A percentile compares a stretch with the other conserved stretches of the same genome.
These are phyloP conservation scores for Pseudogymnoascus sp. DNA, from an alignment of 2,329 filamentous ascomycete genomes.

Conservation along the genomic window DNA sequence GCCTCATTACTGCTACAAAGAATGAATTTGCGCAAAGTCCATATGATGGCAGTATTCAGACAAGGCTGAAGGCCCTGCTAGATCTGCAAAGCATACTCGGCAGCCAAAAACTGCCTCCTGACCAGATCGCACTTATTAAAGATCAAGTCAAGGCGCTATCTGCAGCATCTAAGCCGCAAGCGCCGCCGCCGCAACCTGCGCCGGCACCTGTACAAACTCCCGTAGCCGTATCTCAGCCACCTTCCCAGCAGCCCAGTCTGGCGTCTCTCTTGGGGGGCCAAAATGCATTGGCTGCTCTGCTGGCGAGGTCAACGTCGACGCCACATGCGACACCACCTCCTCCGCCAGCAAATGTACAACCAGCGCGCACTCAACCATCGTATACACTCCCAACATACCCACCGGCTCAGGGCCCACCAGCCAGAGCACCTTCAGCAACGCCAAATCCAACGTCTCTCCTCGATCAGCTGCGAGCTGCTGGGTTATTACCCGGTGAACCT, in stretches of 20 bases:
- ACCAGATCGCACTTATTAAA: conserved; percentile 77
- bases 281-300: conserved; percentile 44
- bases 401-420: conserved; percentile 27
- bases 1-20: conserved; percentile 64
- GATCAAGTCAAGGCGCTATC: conserved; percentile 71
- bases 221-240: conserved; percentile 17
- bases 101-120: conserved; percentile 66
- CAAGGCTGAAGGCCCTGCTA: conserved; percentile 73
- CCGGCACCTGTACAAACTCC: conserved; percentile 20
- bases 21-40: conserved; percentile 67
- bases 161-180: conserved; percentile 27
- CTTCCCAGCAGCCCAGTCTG: conserved; percentile 34
- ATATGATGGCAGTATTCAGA: conserved; percentile 66
- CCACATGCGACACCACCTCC: conserved; percentile 38
- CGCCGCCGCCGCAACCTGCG: conserved; percentile 24
- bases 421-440: conserved; percentile 30
- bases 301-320: conserved; percentile 45
- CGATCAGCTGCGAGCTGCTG: conserved; percentile 58
- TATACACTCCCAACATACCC: conserved; percentile 30
- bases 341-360: conserved; percentile 29
- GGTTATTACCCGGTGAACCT: conserved; percentile 47
- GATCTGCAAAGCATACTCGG: conserved; percentile 76
- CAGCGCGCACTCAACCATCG: conserved; percentile 40
- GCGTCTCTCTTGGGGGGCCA: conserved; percentile 46
- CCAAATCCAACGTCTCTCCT: conserved; percentile 51